Evolutionary conservation across 441 rosid genomes (phyloP).

Genomic region (Pelargonium citronellum): DNA sequence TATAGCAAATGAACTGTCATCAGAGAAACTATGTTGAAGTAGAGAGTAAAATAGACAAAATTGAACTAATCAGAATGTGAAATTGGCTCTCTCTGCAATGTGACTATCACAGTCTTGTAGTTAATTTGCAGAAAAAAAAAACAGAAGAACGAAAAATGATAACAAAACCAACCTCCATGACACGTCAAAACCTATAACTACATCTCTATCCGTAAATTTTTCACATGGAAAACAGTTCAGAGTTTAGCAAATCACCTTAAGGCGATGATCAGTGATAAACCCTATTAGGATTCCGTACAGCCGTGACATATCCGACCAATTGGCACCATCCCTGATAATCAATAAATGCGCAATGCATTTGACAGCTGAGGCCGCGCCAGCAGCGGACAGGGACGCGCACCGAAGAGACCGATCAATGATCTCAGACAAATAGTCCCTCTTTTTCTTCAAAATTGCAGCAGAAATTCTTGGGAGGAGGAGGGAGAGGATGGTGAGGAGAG

Average conservation of each 20-base stretch:
- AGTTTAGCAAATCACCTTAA: constrained; percentile 36
- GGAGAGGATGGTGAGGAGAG: constrained; percentile 53
- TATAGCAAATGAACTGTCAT: no score
- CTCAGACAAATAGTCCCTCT: constrained; percentile 43
- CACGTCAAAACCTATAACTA: no score
- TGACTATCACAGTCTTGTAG: no score
- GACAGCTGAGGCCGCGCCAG: constrained; percentile 46
- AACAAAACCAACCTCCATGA: no score
- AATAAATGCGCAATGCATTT: constrained; percentile 57
- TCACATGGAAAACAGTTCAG: no score
- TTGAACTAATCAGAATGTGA: neutral
- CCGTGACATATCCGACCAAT: constrained; percentile 45
- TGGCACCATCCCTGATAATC: constrained; percentile 33
- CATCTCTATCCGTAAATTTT: no score
- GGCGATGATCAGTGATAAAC: constrained; percentile 47
- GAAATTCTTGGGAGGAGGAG: constrained; percentile 49
- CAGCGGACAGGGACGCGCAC: constrained; percentile 35
- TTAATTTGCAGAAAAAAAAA: no score
- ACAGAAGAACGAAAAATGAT: no score
- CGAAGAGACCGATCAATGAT: constrained; percentile 40
- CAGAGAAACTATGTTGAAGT: no score
- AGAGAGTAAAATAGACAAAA: no score
- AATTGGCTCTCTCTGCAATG: neutral
- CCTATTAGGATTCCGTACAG: constrained; percentile 39
- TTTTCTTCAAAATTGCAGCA: constrained; percentile 39